A percentile compares a stretch with the other conserved stretches of the same genome.
Evolutionary conservation across 305 asterid genomes (phyloP).

Genomic region (Salvia sclarea): DNA sequence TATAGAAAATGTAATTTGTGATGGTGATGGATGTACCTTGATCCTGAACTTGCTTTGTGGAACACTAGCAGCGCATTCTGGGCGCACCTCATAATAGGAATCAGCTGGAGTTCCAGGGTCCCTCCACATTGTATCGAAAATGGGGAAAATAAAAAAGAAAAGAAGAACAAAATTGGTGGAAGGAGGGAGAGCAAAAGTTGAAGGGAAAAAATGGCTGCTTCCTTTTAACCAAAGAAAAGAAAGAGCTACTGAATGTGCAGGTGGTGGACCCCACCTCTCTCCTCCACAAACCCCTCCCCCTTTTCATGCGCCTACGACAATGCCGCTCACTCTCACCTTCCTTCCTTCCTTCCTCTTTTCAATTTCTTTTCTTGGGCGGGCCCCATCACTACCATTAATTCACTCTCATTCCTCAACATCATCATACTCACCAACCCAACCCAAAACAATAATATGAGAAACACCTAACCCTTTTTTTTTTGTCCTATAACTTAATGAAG

Average conservation of each 20-base stretch:
- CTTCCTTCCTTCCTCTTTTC: too few relatives aligned
- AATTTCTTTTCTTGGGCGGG: too few relatives aligned
- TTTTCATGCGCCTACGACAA: too few relatives aligned
- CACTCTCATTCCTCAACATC: too few relatives aligned
- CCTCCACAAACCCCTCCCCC: constrained; percentile 39
- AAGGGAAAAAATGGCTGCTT: constrained; percentile 29
- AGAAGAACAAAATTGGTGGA: constrained; percentile 12
- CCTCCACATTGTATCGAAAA: constrained; percentile 63
- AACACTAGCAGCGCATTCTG: constrained; percentile 75
- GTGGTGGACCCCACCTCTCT: constrained; percentile 32
- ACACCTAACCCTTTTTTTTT: too few relatives aligned
- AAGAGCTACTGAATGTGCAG: constrained; percentile 20
- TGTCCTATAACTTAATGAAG: too few relatives aligned
- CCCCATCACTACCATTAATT: too few relatives aligned
- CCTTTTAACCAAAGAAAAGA: constrained; percentile 21
- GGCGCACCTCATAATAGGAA: constrained; percentile 70
- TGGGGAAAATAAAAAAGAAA: background rate
- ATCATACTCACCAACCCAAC: too few relatives aligned
- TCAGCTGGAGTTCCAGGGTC: constrained; percentile 83
- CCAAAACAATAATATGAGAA: too few relatives aligned
- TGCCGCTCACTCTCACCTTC: too few relatives aligned
- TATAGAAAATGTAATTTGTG: background rate
- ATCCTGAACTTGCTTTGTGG: constrained; percentile 82
- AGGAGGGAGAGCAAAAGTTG: constrained; percentile 15
- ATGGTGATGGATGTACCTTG: too few relatives aligned